phyloP scores from a whole-genome alignment of 257 asterid species.

The Paraleonurus japonicus region DNA sequence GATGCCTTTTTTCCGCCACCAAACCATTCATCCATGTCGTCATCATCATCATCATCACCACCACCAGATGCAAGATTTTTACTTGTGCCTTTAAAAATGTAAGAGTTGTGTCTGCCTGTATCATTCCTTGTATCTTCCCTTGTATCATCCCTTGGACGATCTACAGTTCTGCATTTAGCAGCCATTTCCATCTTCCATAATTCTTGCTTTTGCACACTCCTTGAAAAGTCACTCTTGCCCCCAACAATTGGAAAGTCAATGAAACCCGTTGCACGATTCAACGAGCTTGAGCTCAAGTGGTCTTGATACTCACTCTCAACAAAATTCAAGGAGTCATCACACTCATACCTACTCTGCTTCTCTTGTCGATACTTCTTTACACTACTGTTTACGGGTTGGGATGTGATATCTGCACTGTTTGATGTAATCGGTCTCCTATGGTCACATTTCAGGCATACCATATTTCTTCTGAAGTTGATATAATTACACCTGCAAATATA shows the following conservation, averaged over 20 bases:
- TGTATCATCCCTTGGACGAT: conserved; percentile 30
- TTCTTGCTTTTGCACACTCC: conserved; percentile 44
- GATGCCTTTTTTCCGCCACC: conserved; percentile 26
- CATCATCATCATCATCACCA: conserved; percentile 34
- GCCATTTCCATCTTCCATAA: conserved; percentile 55
- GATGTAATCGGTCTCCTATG: conserved; percentile 67
- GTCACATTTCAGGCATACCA: conserved; percentile 91
- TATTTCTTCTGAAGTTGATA: conserved; percentile 78
- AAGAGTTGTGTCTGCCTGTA: conserved; percentile 31
- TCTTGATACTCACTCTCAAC: conserved; percentile 38
- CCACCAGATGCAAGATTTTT: conserved; percentile 24
- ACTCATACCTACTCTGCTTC: conserved; percentile 25
- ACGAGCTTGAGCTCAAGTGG: conserved; percentile 27
- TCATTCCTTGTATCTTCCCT: not conserved
- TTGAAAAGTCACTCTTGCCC: conserved; percentile 72
- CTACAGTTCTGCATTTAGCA: conserved; percentile 26
- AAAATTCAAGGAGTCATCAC: conserved; percentile 30
- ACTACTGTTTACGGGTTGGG: conserved; percentile 29
- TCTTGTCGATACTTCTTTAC: conserved; percentile 18
- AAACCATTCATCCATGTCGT: conserved; percentile 88
- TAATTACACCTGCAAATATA: conserved; percentile 71
- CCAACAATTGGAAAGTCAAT: conserved; percentile 72
- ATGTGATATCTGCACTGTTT: conserved; percentile 20
- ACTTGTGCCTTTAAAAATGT: conserved; percentile 14
- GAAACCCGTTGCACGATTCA: conserved; percentile 28